Base-by-base conservation (phyloP, 495 filamentous ascomycete species). In the Jackrogersella minutella region DNA sequence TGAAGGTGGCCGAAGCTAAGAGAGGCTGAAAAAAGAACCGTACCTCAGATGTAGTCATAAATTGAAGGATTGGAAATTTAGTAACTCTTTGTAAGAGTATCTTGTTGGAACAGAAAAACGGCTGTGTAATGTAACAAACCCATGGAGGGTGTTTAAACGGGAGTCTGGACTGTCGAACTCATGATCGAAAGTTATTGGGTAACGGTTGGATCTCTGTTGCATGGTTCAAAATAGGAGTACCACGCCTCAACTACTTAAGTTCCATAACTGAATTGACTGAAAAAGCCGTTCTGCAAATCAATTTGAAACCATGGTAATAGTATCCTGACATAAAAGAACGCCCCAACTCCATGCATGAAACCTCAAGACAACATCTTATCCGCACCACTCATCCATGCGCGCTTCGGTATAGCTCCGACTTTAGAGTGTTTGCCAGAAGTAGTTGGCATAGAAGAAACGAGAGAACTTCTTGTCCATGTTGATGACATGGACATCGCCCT, bases 391-490 rank as follows among this genome's bases (percentile, higher is more conserved):
- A 8, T 17, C 16, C 49, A 47, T 40, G 39, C 41, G 16, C 54
- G n/a, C 14, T 22, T 31, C 26, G 7, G 9, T 24, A 4, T 14
- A 9, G 22, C 37, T 33, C 63, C 69, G 76, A 16, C 76, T 74
- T 78, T 83, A 93, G 76, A 96, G 83, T n/a, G 84, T 91, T 71
- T 90, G 85, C 95, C 95, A 99, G 71, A 99, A 94, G 70, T 97
- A 96, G 69, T 97, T 95, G 21, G 93, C 90, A 73, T 99, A 97
- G 74, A 96, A 98, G 77, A 89, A 93, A 56, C 87, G 84, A 56
- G 91, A 93, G 72, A 97, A 93, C 77, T 93, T 97, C 47, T 90
- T 85, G 71, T 97, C 94, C 64, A 99, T 88, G 70, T 97, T 96
- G 47, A 99, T 89, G 26, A 98, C 91, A 75, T 97, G 91, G 54